Base-by-base conservation (phyloP, 2,329 filamentous ascomycete species). In the Exophiala aquamarina region DNA sequence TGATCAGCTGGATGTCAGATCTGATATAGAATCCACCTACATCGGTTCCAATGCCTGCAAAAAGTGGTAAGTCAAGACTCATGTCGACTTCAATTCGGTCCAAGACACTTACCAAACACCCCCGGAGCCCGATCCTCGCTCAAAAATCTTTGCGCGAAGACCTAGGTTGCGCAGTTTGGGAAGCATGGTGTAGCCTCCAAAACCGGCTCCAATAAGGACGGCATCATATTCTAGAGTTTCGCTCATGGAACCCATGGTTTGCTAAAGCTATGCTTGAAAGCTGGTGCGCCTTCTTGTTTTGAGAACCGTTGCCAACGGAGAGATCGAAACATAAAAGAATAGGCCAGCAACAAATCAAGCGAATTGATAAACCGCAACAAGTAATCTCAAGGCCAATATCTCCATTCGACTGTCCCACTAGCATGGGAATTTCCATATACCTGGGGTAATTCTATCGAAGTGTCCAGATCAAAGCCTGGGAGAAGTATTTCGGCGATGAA, bases 31-130 rank as follows among this genome's bases (percentile, higher is more conserved):
- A 9, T 41, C 20, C 36, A 31, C 44, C 15, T 48, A 48, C 79
- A 81, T 55, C 69, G 70, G 60, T 79, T 80, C 74, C 70, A 79
- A 34, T 70, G 63, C 45, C 45, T 48, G 39, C 32, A 43, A 17
- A 7, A 42, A 9, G 14, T 14, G 13, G 37, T 21, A 48, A 38
- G 42, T 32, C 42, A 33, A 31, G 29, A 4, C 17, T 38, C 31
- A 2, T 2, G 32, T 35, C 32, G 9, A 17, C 33, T 38, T 18
- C 5, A 13, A 23, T n/a, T 17, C 4, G 18, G 26, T 14, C 18
- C 10, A 48, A 38, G 20, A 23, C n/a, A n/a, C n/a, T n/a, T n/a
- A 63, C 79, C 79, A 82, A 0, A 49, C 45, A 38, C 49, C 49
- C 34, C 66, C 66, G 40, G 66, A 61, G 20, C 60, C 59, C 10